A percentile compares a stretch with the other conserved stretches of the same genome.
phyloP scores from a whole-genome alignment of 2,329 filamentous ascomycete species.

The Cordyceps pruinosa region DNA sequence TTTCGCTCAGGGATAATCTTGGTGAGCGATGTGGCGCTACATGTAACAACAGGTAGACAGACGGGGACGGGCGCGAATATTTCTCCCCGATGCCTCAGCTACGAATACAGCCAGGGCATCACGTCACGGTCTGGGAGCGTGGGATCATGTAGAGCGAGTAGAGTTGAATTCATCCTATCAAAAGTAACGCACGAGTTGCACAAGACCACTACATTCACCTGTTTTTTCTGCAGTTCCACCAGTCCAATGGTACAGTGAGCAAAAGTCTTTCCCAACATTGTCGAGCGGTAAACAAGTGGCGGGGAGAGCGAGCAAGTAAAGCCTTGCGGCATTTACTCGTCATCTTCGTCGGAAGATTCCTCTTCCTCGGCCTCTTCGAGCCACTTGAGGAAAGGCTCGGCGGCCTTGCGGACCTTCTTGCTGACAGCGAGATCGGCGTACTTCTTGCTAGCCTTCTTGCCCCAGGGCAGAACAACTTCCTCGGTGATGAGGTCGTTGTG shows the following conservation, averaged over 20 bases:
- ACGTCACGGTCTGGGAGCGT: neutral
- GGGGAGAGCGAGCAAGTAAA: neutral
- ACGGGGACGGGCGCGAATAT: neutral
- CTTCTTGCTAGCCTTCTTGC: conserved; percentile 94
- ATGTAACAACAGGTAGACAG: conserved; percentile 1
- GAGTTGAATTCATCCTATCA: conserved; percentile 4
- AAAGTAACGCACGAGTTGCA: neutral
- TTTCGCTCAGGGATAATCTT: neutral
- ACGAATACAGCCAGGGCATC: neutral
- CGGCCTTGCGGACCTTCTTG: conserved; percentile 92
- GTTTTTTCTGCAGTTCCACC: conserved; percentile 7
- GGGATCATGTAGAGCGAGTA: neutral
- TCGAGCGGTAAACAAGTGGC: neutral
- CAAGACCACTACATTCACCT: conserved; percentile 6
- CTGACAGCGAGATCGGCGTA: conserved; percentile 85
- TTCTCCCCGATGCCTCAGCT: conserved; percentile 1
- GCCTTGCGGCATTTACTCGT: conserved; percentile 11
- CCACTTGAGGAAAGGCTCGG: conserved; percentile 91
- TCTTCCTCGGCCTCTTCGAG: conserved; percentile 80
- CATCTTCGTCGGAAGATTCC: conserved; percentile 53
- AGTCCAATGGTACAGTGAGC: neutral
- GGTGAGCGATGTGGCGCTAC: neutral
- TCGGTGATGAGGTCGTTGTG: conserved; percentile 83
- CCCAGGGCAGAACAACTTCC: conserved; percentile 86
- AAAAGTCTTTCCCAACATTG: neutral